These are phyloP conservation scores for Aspergillus fructus DNA, from an alignment of 2,329 filamentous ascomycete species.

Conservation along the genomic window DNA sequence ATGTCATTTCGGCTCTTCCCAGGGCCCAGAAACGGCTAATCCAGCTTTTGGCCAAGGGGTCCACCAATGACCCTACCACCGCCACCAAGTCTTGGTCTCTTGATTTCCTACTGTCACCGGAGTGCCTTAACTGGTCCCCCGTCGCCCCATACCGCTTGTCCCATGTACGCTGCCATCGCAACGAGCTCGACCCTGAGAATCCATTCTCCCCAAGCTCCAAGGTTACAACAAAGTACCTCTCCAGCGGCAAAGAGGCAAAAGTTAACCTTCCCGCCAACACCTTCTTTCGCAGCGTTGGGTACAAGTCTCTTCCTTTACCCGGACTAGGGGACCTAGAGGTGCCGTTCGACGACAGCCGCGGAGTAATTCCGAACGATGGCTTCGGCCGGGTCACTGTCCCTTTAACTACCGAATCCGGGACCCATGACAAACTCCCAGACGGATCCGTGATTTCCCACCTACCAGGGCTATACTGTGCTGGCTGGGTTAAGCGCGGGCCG, in stretches of 20 bases:
- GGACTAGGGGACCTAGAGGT: constrained; percentile 73
- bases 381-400: constrained; percentile 65
- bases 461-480: constrained; percentile 83
- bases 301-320: constrained; percentile 74
- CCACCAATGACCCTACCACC: constrained; percentile 49
- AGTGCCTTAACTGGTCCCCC: constrained; percentile 59
- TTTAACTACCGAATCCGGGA: constrained; percentile 26
- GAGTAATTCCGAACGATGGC: constrained; percentile 80
- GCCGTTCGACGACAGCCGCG: constrained; percentile 71
- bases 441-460: constrained; percentile 50
- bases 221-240: constrained; percentile 46
- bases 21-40: constrained; percentile 74
- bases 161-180: constrained; percentile 66
- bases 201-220: constrained; percentile 52
- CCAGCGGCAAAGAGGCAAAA: constrained; percentile 49
- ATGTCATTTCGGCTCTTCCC: constrained; percentile 67
- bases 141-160: constrained; percentile 54
- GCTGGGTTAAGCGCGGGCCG: constrained; percentile 93
- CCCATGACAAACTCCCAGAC: constrained; percentile 26
- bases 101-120: constrained; percentile 80
- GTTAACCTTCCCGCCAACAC: constrained; percentile 63
- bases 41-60: constrained; percentile 78
- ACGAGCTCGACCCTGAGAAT: constrained; percentile 48
- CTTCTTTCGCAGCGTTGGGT: constrained; percentile 93
- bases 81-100: constrained; percentile 75